Evolutionary conservation across 441 rosid genomes (phyloP).

Genomic region (Erodium texanum): DNA sequence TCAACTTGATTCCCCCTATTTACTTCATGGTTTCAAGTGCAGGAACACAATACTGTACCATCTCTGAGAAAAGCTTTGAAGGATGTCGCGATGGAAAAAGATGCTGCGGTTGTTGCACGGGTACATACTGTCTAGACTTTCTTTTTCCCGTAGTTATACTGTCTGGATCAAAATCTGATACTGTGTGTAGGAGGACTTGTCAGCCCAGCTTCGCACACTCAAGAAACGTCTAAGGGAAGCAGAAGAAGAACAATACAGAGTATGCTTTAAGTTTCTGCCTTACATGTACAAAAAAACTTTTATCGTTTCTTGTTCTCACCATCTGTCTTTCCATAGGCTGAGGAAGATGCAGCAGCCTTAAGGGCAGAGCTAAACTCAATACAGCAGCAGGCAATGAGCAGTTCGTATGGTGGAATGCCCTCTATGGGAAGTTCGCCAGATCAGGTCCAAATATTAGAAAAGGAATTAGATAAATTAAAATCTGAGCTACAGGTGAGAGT

Average conservation of each 20-base stretch:
- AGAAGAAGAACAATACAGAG: conserved; percentile 89
- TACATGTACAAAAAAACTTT: conserved; percentile 3
- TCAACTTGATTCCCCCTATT: not conserved
- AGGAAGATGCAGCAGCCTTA: conserved; percentile 65
- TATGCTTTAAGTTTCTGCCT: conserved; percentile 27
- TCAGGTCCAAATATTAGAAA: conserved; percentile 22
- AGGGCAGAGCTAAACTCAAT: conserved; percentile 26
- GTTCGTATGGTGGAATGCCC: conserved; percentile 18
- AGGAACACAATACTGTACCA: conserved; percentile 85
- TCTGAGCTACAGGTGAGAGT: conserved; percentile 58
- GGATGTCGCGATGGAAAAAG: conserved; percentile 98
- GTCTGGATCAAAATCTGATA: conserved; percentile 13
- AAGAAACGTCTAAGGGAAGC: conserved; percentile 86
- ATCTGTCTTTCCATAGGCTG: conserved; percentile 50
- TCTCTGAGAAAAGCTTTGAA: conserved; percentile 86
- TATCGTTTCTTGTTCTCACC: conserved; percentile 14
- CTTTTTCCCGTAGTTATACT: not conserved
- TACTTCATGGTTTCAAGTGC: conserved; percentile 15
- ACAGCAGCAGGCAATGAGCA: conserved; percentile 18
- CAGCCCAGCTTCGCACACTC: conserved; percentile 83
- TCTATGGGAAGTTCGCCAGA: conserved; percentile 16
- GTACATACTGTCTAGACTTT: conserved; percentile 27
- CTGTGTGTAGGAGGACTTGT: conserved; percentile 77
- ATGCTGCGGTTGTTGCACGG: conserved; percentile 93
- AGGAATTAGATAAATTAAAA: conserved; percentile 31